A percentile compares a stretch with the other conserved stretches of the same genome.
Conservation (phyloP, 176 grass and related monocot species). For the Rhynchospora tenuis region DNA sequence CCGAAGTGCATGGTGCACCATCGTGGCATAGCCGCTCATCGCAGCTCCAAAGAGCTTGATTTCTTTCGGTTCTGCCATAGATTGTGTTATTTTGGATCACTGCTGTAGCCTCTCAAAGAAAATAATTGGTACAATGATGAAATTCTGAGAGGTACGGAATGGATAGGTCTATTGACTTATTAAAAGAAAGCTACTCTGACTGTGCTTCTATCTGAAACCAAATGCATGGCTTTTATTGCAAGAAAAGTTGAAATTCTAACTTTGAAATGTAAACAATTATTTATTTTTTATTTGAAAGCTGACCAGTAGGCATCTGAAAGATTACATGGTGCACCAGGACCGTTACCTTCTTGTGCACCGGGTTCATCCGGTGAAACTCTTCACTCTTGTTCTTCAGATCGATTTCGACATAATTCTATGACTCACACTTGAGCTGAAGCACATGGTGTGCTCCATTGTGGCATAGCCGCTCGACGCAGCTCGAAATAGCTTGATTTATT, state of each 20-base stretch:
- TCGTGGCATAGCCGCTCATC: background rate
- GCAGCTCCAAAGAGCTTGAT: slow-evolving; percentile 24
- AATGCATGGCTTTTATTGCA: too few species aligned
- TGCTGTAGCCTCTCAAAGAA: too few species aligned
- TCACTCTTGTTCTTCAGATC: slow-evolving; percentile 40
- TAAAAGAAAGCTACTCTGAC: too few species aligned
- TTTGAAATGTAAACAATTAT: too few species aligned
- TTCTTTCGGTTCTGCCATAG: slow-evolving; percentile 22
- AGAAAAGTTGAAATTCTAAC: too few species aligned
- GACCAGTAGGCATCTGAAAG: too few species aligned
- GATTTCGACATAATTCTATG: slow-evolving; percentile 23
- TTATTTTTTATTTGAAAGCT: too few species aligned
- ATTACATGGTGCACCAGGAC: background rate
- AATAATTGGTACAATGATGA: too few species aligned
- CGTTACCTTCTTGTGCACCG: slow-evolving; percentile 41
- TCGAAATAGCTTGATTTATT: slow-evolving; percentile 32
- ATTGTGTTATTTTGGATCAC: too few species aligned
- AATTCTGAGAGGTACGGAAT: too few species aligned
- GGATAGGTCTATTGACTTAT: too few species aligned
- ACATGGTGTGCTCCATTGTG: slow-evolving; percentile 23
- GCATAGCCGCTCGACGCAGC: background rate
- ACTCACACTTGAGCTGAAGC: slow-evolving; percentile 25
- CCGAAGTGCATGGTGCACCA: slow-evolving; percentile 26
- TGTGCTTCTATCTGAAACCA: too few species aligned
- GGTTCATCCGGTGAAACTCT: slow-evolving; percentile 27